Evolutionary conservation across 2,329 filamentous ascomycete genomes (phyloP).

Genomic region (Colletotrichum zoysiae): DNA sequence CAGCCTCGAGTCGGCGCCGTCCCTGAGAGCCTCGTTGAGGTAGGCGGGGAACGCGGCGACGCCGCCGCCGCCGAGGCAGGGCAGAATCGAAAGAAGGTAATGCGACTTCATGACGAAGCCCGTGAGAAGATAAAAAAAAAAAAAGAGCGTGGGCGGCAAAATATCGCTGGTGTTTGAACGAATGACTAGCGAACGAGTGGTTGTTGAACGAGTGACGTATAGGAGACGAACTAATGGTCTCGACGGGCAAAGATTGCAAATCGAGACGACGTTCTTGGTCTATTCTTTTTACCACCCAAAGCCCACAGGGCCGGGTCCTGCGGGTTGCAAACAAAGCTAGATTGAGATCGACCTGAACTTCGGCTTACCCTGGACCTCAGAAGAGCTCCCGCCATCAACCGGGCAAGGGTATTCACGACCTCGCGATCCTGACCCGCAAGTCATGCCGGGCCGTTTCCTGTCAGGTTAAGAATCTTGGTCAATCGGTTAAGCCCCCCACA

Average conservation of each 20-base stretch:
- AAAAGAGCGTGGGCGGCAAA: slow-evolving; percentile 26
- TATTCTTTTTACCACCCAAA: slow-evolving; percentile 13
- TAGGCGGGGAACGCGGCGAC: slow-evolving; percentile 39
- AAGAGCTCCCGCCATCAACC: not conserved
- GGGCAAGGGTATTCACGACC: not conserved
- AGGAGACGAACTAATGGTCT: not conserved
- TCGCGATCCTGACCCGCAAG: not conserved
- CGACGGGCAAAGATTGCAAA: slow-evolving; percentile 26
- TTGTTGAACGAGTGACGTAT: not conserved
- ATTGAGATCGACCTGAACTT: slow-evolving; percentile 14
- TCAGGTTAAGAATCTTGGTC: slow-evolving; percentile 3
- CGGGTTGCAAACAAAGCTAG: not conserved
- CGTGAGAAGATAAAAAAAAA: slow-evolving; percentile 24
- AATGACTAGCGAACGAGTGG: slow-evolving; percentile 19
- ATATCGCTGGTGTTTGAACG: slow-evolving; percentile 12
- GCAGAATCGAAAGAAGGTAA: slow-evolving; percentile 31
- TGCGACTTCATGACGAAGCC: slow-evolving; percentile 26
- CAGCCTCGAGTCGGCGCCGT: slow-evolving; percentile 23
- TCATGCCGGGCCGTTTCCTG: not conserved
- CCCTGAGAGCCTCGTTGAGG: slow-evolving; percentile 30
- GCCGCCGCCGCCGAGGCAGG: slow-evolving; percentile 28
- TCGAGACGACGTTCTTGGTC: slow-evolving; percentile 17
- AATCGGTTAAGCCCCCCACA: not conserved
- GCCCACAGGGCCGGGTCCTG: not conserved
- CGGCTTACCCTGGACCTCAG: not conserved